Percentiles rank a stretch among this genome's conserved stretches.
Conservation (phyloP, 2,329 filamentous ascomycete genomes). For the Neodidymelliopsis sp. region DNA sequence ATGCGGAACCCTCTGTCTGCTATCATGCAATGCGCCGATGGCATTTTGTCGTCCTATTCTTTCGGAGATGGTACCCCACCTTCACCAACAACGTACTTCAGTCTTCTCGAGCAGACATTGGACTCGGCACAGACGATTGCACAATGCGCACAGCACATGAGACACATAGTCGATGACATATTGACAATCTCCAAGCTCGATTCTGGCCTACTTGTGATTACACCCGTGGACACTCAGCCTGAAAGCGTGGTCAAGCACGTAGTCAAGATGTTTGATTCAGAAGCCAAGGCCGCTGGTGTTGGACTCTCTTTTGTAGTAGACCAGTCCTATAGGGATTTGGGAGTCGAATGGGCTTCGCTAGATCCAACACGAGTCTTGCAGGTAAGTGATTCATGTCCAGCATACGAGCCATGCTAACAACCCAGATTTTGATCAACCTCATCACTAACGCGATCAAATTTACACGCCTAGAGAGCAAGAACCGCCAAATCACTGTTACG, state of each 20-base stretch:
- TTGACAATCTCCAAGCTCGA: slow-evolving; percentile 56
- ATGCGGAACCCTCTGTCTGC: slow-evolving; percentile 55
- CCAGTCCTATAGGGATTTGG: slow-evolving; percentile 47
- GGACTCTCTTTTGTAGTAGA: slow-evolving; percentile 41
- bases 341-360: slow-evolving; percentile 49
- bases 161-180: slow-evolving; percentile 57
- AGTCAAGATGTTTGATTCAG: slow-evolving; percentile 50
- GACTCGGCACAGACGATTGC: slow-evolving; percentile 54
- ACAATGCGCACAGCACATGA: slow-evolving; percentile 55
- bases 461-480: slow-evolving; percentile 43
- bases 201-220: slow-evolving; percentile 52
- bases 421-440: slow-evolving; percentile 45
- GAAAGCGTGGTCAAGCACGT: slow-evolving; percentile 43
- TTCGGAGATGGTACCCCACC: slow-evolving; percentile 13
- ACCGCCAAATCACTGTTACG: slow-evolving; percentile 47
- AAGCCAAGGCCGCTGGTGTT: slow-evolving; percentile 43
- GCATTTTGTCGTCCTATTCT: slow-evolving; percentile 39
- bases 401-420: background rate
- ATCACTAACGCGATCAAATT: slow-evolving; percentile 57
- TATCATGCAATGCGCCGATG: slow-evolving; percentile 54
- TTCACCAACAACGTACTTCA: slow-evolving; percentile 19
- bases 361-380: slow-evolving; percentile 54
- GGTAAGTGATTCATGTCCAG: slow-evolving; percentile 28
- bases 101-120: slow-evolving; percentile 33
- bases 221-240: slow-evolving; percentile 49